Percentiles rank a stretch among this genome's conserved stretches.
These are phyloP conservation scores for Eudorina sp. DNA, from an alignment of 139 green algal genomes.

Conservation along the genomic window DNA sequence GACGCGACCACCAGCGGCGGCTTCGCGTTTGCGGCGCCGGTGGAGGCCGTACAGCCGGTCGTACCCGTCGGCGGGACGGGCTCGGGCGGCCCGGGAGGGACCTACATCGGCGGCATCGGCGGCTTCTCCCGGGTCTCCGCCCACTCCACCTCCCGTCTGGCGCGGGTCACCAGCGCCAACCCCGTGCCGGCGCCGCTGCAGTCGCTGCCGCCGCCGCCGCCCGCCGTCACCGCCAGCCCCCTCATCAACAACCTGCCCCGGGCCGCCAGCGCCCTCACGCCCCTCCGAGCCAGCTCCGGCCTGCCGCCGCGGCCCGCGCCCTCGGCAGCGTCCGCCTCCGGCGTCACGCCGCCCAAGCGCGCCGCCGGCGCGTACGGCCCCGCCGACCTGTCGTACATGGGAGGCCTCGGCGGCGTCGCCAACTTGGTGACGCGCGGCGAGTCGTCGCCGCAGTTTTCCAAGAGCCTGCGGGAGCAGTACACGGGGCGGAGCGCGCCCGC, in stretches of 20 bases:
- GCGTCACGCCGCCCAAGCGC: not conserved
- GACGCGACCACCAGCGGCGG: not conserved
- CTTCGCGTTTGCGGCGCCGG: not conserved
- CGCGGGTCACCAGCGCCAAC: not conserved
- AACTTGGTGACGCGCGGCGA: constrained; percentile 13
- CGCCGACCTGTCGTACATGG: constrained; percentile 12
- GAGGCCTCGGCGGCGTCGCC: not conserved
- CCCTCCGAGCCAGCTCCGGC: no score
- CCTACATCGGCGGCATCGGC: not conserved
- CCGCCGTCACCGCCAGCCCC: not conserved
- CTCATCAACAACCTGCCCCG: not conserved
- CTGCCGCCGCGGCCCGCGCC: not conserved
- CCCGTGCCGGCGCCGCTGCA: not conserved
- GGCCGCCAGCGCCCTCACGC: not conserved
- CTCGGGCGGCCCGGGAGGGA: no score
- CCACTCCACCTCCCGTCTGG: not conserved
- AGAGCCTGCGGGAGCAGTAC: constrained; percentile 10
- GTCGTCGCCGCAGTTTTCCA: not conserved
- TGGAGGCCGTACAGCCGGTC: no score
- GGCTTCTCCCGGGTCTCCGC: not conserved
- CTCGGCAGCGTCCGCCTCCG: not conserved
- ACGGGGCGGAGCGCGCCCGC: not conserved
- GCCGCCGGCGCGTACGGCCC: constrained; percentile 22
- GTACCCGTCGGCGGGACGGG: not conserved
- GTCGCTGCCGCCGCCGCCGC: not conserved